phyloP scores from a whole-genome alignment of 805 yeast species.

The Hanseniaspora thailandica region DNA sequence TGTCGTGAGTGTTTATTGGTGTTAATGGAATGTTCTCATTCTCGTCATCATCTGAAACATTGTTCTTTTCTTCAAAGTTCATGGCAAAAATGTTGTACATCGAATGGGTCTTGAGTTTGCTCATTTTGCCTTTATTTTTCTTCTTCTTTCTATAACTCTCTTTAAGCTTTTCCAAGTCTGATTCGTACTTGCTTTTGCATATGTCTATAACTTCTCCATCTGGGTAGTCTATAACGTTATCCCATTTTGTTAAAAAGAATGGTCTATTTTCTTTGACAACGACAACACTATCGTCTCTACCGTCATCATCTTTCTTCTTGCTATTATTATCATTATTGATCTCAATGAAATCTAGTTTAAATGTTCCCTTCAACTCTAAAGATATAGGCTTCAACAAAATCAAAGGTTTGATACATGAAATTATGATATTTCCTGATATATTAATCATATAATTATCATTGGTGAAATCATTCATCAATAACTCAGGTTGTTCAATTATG shows the following conservation, averaged over 20 bases:
- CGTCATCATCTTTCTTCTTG: slow-evolving; percentile 24
- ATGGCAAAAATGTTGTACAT: slow-evolving; percentile 1
- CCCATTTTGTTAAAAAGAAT: slow-evolving; percentile 67
- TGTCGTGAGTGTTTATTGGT: slow-evolving; percentile 9
- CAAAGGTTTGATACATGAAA: slow-evolving; percentile 59
- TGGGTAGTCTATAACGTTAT: slow-evolving; percentile 33
- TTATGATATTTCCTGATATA: slow-evolving; percentile 62
- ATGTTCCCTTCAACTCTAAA: slow-evolving; percentile 50
- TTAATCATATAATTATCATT: slow-evolving; percentile 48
- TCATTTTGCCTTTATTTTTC: slow-evolving; percentile 10
- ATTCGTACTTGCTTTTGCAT: slow-evolving; percentile 11
- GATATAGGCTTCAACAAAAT: slow-evolving; percentile 44
- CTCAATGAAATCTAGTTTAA: slow-evolving; percentile 48
- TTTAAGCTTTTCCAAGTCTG: background rate
- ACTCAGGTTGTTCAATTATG: slow-evolving; percentile 59
- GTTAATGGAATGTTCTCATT: background rate
- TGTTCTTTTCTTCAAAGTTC: background rate
- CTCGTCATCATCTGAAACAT: background rate
- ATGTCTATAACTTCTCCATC: slow-evolving; percentile 25
- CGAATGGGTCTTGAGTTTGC: background rate
- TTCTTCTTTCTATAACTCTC: background rate
- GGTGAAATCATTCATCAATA: slow-evolving; percentile 36
- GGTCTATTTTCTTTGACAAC: slow-evolving; percentile 40
- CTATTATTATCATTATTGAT: slow-evolving; percentile 19
- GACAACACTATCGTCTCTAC: slow-evolving; percentile 29